Evolutionary conservation across 2,329 filamentous ascomycete species (phyloP), one percentile per base, ranked within the genome.

Genomic region (Phaeoacremonium minimum): DNA sequence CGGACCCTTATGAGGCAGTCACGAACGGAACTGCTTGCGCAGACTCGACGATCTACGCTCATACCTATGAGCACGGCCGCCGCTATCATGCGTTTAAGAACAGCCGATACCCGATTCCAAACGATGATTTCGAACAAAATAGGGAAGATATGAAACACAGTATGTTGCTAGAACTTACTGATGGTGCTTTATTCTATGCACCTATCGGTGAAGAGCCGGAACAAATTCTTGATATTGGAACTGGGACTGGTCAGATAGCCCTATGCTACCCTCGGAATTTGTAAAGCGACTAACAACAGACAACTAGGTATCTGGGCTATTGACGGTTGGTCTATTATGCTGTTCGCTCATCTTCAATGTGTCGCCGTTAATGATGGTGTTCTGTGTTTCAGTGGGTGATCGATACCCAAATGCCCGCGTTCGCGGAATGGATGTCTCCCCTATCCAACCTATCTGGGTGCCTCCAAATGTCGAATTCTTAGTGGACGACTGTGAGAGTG

Each of bases 161-260:
- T 18, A 41, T 41, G 26, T 37, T 37, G 26, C 30, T 41, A 12
- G 37, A 34, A 18, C 36, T 41, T 19, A 33, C 34, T 28, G 30
- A 32, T 39, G 44, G 55, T 8, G 46, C 57, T 37, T 46, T 61
- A 12, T 60, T 57, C 11, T 55, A 55, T 4, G 49, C 60, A 6
- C 49, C 50, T 12, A 47, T 61, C 41, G 36, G 35, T 15, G 52
- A 65, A 30, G 42, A 60, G 30, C 65, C 66, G 2, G 50, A 48
- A 4, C 53, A 61, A 36, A 64, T 81, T 18, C 62, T 82, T 15
- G 77, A 82, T 48, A 67, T 81, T 35, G 77, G 77, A 18, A 77
- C 73, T 7, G 77, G 75, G 28, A 75, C 74, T 4, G 77, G 77
- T 12, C 64, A 69, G 44, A 36, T 16, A 44, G 37, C 32, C 46